These are phyloP conservation scores for Fraxinus sp. DNA, from an alignment of 305 asterid genomes.

Conservation along the genomic window DNA sequence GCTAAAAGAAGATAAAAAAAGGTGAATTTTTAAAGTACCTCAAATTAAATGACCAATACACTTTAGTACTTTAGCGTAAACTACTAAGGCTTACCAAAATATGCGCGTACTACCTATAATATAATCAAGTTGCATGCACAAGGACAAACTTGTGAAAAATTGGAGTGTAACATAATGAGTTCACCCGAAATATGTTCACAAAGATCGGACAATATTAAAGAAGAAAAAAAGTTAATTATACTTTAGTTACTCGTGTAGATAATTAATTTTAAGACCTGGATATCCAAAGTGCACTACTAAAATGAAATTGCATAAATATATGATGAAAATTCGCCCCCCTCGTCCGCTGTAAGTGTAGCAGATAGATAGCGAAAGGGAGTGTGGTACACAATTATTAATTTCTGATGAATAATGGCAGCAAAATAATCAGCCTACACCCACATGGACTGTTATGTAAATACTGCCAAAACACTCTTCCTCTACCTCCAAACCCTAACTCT, in stretches of 20 bases:
- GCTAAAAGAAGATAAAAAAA: too few species aligned
- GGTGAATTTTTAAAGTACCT: background rate
- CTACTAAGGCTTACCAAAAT: background rate
- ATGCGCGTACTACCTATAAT: background rate
- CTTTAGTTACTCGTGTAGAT: background rate
- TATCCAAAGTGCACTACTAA: background rate
- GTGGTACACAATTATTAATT: constrained; percentile 34
- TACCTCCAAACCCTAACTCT: constrained; percentile 33
- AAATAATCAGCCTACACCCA: constrained; percentile 25
- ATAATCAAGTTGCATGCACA: background rate
- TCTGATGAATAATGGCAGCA: constrained; percentile 40
- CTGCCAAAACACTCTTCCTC: constrained; percentile 40
- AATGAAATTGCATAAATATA: background rate
- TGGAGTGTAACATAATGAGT: background rate
- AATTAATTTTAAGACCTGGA: background rate
- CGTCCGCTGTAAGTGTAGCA: constrained; percentile 45
- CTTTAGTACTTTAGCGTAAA: background rate
- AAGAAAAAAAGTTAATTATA: background rate
- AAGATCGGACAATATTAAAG: background rate
- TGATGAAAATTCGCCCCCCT: constrained; percentile 47
- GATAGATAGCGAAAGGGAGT: constrained; percentile 36
- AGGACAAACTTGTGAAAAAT: background rate
- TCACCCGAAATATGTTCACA: background rate
- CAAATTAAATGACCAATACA: background rate
- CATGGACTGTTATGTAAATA: constrained; percentile 31